These are phyloP conservation scores for Gossypium mustelinum DNA, from an alignment of 345 rosid species.

Conservation along the genomic window DNA sequence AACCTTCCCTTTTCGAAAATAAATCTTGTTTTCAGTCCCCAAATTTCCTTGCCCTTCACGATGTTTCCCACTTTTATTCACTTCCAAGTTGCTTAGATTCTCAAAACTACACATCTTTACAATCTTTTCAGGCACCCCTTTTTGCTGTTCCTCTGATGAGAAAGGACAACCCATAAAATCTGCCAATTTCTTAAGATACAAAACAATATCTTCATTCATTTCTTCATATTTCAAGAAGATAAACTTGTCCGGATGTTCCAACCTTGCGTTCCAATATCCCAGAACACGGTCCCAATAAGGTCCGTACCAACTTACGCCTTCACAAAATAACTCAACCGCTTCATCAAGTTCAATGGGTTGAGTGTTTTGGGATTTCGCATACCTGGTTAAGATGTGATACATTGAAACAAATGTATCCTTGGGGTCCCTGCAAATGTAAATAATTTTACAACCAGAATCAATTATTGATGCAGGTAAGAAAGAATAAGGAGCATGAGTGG, in stretches of 20 bases:
- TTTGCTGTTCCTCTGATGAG: not conserved
- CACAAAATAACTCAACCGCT: not conserved
- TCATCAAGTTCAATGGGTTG: not conserved
- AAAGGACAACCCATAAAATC: not conserved
- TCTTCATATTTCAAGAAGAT: not conserved
- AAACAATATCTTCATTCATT: not conserved
- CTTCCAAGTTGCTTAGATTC: not conserved
- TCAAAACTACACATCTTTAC: not conserved
- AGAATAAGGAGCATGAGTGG: not conserved
- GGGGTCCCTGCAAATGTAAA: not conserved
- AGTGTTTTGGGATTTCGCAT: not conserved
- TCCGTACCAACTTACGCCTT: not conserved
- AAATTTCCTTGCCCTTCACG: not conserved
- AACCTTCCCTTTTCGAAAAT: not conserved
- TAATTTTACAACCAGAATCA: not conserved
- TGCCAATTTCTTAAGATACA: not conserved
- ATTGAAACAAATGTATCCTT: not conserved
- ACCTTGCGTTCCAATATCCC: not conserved
- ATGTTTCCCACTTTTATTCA: not conserved
- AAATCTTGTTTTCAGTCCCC: not conserved
- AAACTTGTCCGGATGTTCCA: not conserved
- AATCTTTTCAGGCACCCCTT: not conserved
- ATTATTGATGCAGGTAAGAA: not conserved
- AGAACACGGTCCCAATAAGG: not conserved
- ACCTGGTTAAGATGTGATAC: not conserved